Base-by-base conservation (phyloP, 176 grass and related monocot genomes). In the Musa beccarii region DNA sequence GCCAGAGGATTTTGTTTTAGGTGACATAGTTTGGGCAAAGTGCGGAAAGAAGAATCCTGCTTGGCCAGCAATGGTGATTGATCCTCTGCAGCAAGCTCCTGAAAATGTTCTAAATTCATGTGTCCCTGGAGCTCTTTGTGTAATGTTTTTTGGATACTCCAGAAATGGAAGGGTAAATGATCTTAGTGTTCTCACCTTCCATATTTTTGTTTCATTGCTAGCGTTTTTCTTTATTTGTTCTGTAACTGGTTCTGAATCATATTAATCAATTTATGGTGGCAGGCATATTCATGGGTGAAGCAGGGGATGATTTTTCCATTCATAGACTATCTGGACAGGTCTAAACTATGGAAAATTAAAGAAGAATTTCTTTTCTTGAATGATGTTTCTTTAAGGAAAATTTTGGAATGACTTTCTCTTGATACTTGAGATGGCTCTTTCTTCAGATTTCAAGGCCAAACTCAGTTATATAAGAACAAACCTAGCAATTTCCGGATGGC, bases 201-300 rank as follows among this genome's bases (percentile, higher is more conserved):
- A 15, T 52, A 2, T 1, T 64, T 72, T 34, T 1, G 12, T 78
- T 19, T 7, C 34, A 22, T 22, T 63, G 9, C 10, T 4, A 26
- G 29, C 76, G 49, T 21, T 66, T 75, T 28, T 61, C 15, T 52
- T 51, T 53, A 61, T 43, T 14, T 75, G 50, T 43, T 57, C 51
- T 62, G 10, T 51, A 3, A 20, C 7, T 51, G 29, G 24, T 79
- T 56, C 52, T n/a, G 15, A 71, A 66, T 23, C 51, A 74, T 56
- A 11, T 70, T 70, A 26, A 10, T n/a, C 0, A 52, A 26, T 75
- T 75, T 29, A 6, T 75, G 51, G 21, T 75, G 10, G 59, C 78
- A 97, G 93, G 95, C 93, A 65, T 99, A 94, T 23, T 88, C 88
- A 77, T 99, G 95, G 95, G 74, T 94, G 51, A 94, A 93, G 70